phyloP scores from a whole-genome alignment of 2,329 filamentous ascomycete species.

The Colletotrichum sp. region DNA sequence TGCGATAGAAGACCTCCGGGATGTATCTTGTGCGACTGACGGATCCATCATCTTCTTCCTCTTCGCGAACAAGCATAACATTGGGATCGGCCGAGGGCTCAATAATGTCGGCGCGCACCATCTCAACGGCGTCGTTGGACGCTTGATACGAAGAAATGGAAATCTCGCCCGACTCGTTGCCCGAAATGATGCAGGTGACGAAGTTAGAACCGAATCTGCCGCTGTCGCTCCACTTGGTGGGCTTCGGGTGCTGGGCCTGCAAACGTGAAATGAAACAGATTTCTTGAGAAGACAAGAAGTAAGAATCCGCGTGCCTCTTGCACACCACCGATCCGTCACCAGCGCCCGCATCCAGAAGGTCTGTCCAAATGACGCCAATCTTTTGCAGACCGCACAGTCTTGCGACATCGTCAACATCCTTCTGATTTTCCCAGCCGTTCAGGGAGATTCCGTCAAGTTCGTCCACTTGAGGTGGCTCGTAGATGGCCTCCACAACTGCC shows the following conservation, averaged over 20 bases:
- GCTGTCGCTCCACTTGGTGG: constrained; percentile 96
- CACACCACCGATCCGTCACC: constrained; percentile 89
- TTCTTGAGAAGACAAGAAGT: constrained; percentile 91
- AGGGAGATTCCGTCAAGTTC: constrained; percentile 89
- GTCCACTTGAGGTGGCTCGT: constrained; percentile 90
- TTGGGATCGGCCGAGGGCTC: constrained; percentile 93
- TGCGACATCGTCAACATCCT: constrained; percentile 81
- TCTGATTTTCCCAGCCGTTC: constrained; percentile 83
- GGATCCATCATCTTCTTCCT: constrained; percentile 81
- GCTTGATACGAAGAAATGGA: constrained; percentile 91
- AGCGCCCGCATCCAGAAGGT: constrained; percentile 81
- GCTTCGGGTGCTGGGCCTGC: constrained; percentile 86
- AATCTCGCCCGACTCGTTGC: constrained; percentile 88
- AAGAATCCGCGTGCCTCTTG: constrained; percentile 95
- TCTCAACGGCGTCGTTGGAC: constrained; percentile 94
- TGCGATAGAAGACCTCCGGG: constrained; percentile 95
- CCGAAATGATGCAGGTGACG: constrained; percentile 94
- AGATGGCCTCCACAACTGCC: constrained; percentile 95
- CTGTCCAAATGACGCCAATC: constrained; percentile 93
- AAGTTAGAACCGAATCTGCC: constrained; percentile 95
- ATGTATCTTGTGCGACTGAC: constrained; percentile 82
- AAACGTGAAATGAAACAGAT: constrained; percentile 87
- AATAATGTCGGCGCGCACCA: constrained; percentile 93
- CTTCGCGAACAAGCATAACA: constrained; percentile 92
- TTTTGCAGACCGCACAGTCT: constrained; percentile 84